A percentile compares a stretch with the other conserved stretches of the same genome.
Evolutionary conservation across 2,329 filamentous ascomycete genomes (phyloP).

Genomic region (Aspergillus hortae): DNA sequence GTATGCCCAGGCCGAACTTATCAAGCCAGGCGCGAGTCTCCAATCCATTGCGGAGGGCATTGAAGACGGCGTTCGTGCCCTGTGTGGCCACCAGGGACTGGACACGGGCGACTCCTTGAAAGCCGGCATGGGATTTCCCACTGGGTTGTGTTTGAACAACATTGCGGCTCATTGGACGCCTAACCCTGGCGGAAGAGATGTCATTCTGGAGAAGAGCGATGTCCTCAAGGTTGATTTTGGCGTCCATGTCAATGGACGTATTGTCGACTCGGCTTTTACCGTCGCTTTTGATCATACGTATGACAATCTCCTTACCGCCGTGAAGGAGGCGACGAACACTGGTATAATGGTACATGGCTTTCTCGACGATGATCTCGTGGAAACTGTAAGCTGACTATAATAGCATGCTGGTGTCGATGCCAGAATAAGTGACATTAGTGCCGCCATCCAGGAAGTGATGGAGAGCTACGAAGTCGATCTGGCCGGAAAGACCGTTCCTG

Average conservation of each 20-base stretch:
- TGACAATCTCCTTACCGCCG: conserved; percentile 69
- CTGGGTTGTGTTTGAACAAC: conserved; percentile 53
- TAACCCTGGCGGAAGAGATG: conserved; percentile 61
- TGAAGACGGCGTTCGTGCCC: conserved; percentile 52
- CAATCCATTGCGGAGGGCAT: conserved; percentile 52
- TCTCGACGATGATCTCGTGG: no score
- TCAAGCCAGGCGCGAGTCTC: conserved; percentile 50
- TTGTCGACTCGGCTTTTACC: conserved; percentile 79
- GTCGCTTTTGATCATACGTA: conserved; percentile 72
- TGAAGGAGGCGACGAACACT: conserved; percentile 49
- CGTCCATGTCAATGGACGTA: conserved; percentile 74
- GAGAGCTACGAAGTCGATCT: conserved; percentile 60
- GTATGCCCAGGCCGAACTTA: conserved; percentile 43
- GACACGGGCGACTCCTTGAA: conserved; percentile 50
- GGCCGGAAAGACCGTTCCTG: conserved; percentile 49
- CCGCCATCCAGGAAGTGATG: conserved; percentile 59
- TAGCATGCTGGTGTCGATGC: conserved; percentile 54
- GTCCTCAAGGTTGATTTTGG: conserved; percentile 83
- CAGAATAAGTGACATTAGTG: conserved; percentile 53
- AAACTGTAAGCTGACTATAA: conserved; percentile 5
- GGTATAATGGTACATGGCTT: conserved; percentile 39
- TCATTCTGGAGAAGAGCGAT: conserved; percentile 66
- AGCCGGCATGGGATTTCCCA: conserved; percentile 55
- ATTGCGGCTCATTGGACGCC: conserved; percentile 56
- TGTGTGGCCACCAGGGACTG: conserved; percentile 51